Base-by-base conservation (phyloP, 116 monocot species). In the Dioscorea cayenensis region DNA sequence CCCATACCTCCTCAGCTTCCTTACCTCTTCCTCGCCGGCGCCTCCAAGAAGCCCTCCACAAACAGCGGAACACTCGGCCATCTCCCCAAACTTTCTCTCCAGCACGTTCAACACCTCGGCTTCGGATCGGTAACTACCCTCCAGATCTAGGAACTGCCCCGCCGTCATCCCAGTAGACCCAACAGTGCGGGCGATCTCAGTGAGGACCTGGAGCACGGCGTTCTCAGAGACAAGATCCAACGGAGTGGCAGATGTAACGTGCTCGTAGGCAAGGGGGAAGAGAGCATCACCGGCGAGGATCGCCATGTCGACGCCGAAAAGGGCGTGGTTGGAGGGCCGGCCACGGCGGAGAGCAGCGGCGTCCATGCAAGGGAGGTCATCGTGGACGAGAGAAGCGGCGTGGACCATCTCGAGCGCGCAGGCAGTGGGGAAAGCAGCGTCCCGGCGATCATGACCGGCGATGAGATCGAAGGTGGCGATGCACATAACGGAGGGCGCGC, bases 281-380 rank as follows among this genome's bases (percentile, higher is more conserved):
- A 95, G 88, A 36, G 95, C 86, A 73, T 91, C 95, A 20, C 89
- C 89, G 52, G 84, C 86, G 66, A 95, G 91, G 63, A 95, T 28
- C 18, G 91, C 91, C 21, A 81, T 67, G 59, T 73, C 78, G 60
- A 64, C 73, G 27, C 94, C 94, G 76, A 80, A 95, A 14, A 77
- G 28, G 23, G 84, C 75, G 79, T 91, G 95, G 69, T 69, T 80
- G 38, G 90, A 72, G 63, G 90, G 90, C 14, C 72, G 77, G 66
- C 86, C 82, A 36, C 84, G 84, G 50, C 84, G 84, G 64, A 79
- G 64, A 12, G 63, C 64, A 29, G 84, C 69, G 49, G 79, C 66
- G 60, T 90, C 86, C 77, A 86, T 77, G 73, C 86, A 90, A 13
- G 90, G 90, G 59, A 90, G 81, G 63, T 84, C 90, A 67, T 86